A percentile compares a stretch with the other conserved stretches of the same genome.
Conservation (phyloP, 768 basidiomycete genomes). For the Tylopilus subfusipes region DNA sequence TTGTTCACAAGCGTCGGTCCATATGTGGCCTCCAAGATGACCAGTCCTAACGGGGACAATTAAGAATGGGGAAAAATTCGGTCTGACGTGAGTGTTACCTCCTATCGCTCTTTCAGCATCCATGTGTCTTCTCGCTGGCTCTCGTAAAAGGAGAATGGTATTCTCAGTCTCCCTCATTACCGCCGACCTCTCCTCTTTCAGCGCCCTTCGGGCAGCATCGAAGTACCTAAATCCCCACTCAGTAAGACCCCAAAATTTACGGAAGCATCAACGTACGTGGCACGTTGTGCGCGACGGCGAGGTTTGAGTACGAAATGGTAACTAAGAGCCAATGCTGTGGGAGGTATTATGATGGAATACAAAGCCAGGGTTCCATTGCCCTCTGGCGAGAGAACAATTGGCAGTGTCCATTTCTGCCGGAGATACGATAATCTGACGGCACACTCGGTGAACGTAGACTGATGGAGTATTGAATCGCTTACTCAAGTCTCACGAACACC, state of each 20-base stretch:
- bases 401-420: conserved; percentile 55
- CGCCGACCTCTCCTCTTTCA: conserved; percentile 63
- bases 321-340: conserved; percentile 46
- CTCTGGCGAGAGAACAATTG: conserved; percentile 54
- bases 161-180: conserved; percentile 61
- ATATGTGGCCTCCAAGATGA: conserved; percentile 74
- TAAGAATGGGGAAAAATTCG: conserved; percentile 11
- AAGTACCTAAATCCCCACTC: conserved; percentile 51
- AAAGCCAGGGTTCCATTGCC: conserved; percentile 45
- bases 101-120: conserved; percentile 61
- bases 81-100: conserved; percentile 43
- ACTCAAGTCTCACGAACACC: conserved; percentile 57
- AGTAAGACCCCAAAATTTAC: conserved; percentile 11
- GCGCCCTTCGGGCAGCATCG: conserved; percentile 55
- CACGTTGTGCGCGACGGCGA: conserved; percentile 48
- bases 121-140: conserved; percentile 61
- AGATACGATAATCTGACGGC: conserved; percentile 48
- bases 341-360: conserved; percentile 52
- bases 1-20: conserved; percentile 52
- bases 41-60: conserved; percentile 50
- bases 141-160: conserved; percentile 58
- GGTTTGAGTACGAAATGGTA: conserved; percentile 60
- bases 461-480: conserved; percentile 13
- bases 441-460: conserved; percentile 12
- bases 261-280: conserved; percentile 40